phyloP scores from a whole-genome alignment of 164 flowering plant genomes.

The Dillenia suffruticosa region DNA sequence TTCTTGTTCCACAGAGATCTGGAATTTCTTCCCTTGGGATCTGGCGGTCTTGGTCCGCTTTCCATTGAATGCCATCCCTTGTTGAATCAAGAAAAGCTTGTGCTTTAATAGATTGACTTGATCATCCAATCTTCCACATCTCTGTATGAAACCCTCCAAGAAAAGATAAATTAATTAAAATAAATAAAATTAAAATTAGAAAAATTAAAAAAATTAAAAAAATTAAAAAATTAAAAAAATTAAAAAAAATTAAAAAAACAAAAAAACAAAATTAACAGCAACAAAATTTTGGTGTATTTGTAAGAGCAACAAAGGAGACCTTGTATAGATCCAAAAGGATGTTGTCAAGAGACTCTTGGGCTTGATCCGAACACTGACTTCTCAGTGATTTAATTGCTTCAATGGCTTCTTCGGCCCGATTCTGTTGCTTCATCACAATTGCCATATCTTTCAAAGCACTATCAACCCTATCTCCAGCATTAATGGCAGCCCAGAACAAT shows the following conservation, averaged over 20 bases:
- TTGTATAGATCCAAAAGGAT: conserved; percentile 92
- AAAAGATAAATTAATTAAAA: background rate
- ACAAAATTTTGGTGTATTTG: background rate
- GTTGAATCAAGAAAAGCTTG: conserved; percentile 78
- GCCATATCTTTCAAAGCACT: conserved; percentile 99
- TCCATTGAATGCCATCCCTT: conserved; percentile 96
- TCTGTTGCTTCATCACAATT: conserved; percentile 98
- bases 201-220: background rate
- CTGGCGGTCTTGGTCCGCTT: conserved; percentile 97
- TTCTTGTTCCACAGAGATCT: conserved; percentile 95
- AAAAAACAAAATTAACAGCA: background rate
- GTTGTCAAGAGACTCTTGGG: conserved; percentile 96
- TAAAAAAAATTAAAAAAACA: background rate
- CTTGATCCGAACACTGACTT: conserved; percentile 80
- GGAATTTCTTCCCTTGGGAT: conserved; percentile 98
- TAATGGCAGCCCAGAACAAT: conserved; percentile 96
- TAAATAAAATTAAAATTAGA: background rate
- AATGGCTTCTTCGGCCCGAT: conserved; percentile 96
- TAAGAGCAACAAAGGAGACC: conserved; percentile 32
- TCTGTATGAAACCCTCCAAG: conserved; percentile 33
- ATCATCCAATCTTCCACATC: conserved; percentile 97
- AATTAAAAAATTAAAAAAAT: background rate
- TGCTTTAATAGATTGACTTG: conserved; percentile 80
- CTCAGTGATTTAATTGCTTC: conserved; percentile 92
- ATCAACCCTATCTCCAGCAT: conserved; percentile 97